These are phyloP conservation scores for Orbilia blumenaviensis DNA, from an alignment of 2,329 filamentous ascomycete genomes.

Conservation along the genomic window DNA sequence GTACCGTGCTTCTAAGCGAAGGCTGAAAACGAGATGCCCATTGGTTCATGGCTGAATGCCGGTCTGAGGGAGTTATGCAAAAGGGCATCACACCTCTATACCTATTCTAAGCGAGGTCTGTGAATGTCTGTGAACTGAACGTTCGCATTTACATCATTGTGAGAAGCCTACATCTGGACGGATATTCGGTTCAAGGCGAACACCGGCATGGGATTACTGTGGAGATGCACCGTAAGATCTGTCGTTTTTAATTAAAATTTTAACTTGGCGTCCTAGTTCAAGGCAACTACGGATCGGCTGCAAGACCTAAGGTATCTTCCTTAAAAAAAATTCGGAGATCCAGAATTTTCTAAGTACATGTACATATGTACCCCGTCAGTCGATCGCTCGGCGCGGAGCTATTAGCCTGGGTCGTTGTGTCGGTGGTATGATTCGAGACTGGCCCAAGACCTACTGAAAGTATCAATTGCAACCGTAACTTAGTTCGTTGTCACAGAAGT, in stretches of 20 bases:
- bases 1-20: conserved; percentile 23
- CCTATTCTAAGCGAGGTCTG: conserved; percentile 41
- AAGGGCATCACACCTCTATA: conserved; percentile 17
- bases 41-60: conserved; percentile 10
- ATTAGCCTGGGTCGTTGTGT: too few relatives aligned
- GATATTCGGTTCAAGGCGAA: not conserved
- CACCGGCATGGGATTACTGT: not conserved
- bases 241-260: conserved; percentile 1
- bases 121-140: not conserved
- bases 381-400: not conserved
- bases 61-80: conserved; percentile 19
- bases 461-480: not conserved
- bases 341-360: too few relatives aligned
- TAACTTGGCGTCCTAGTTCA: not conserved
- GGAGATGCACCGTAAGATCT: conserved; percentile 3
- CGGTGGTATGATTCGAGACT: too few relatives aligned
- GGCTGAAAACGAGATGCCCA: conserved; percentile 11
- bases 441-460: too few relatives aligned
- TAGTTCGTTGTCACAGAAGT: not conserved
- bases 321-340: too few relatives aligned
- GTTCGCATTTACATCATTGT: conserved; percentile 14
- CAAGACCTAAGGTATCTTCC: too few relatives aligned
- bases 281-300: not conserved
- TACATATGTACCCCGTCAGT: not conserved
- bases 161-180: not conserved